phyloP scores from a whole-genome alignment of 495 filamentous ascomycete genomes.

The Penicillium alfredii region DNA sequence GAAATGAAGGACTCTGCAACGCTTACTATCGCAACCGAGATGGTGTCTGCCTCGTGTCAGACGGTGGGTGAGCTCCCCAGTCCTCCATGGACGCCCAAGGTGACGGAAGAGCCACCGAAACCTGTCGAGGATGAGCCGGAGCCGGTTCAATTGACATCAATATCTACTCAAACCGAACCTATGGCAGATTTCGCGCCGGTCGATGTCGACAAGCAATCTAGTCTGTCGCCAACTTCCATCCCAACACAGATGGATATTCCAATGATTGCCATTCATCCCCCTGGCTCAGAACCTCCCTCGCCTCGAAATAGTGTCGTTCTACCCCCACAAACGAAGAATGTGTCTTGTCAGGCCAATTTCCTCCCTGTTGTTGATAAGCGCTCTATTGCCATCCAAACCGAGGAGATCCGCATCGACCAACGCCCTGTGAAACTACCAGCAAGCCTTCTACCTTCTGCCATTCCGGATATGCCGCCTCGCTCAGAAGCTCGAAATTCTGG shows the following conservation, averaged over 20 bases:
- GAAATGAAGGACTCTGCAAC: slow-evolving; percentile 27
- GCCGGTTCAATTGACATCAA: slow-evolving; percentile 39
- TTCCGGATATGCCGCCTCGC: slow-evolving; percentile 33
- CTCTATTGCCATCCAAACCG: slow-evolving; percentile 72
- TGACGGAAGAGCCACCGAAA: slow-evolving; percentile 26
- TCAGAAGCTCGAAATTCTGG: slow-evolving; percentile 16
- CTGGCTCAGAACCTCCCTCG: slow-evolving; percentile 57
- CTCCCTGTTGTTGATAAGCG: slow-evolving; percentile 28
- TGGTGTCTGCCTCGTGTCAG: slow-evolving; percentile 69
- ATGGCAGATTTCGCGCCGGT: background rate
- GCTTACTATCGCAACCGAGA: slow-evolving; percentile 35
- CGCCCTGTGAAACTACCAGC: slow-evolving; percentile 67
- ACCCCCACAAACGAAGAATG: slow-evolving; percentile 59
- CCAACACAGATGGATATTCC: slow-evolving; percentile 43
- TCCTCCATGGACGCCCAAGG: slow-evolving; percentile 61
- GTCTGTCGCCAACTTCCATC: slow-evolving; percentile 16
- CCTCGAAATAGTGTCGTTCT: slow-evolving; percentile 54
- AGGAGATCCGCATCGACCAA: slow-evolving; percentile 74
- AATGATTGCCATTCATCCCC: slow-evolving; percentile 61
- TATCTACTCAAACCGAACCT: slow-evolving; percentile 67
- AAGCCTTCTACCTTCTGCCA: slow-evolving; percentile 68
- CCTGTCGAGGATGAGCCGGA: slow-evolving; percentile 8
- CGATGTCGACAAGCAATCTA: slow-evolving; percentile 9
- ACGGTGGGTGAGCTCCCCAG: slow-evolving; percentile 61
- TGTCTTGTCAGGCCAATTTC: slow-evolving; percentile 48